phyloP scores from a whole-genome alignment of 2,329 filamentous ascomycete species.

The Diplodia scrobiculata region DNA sequence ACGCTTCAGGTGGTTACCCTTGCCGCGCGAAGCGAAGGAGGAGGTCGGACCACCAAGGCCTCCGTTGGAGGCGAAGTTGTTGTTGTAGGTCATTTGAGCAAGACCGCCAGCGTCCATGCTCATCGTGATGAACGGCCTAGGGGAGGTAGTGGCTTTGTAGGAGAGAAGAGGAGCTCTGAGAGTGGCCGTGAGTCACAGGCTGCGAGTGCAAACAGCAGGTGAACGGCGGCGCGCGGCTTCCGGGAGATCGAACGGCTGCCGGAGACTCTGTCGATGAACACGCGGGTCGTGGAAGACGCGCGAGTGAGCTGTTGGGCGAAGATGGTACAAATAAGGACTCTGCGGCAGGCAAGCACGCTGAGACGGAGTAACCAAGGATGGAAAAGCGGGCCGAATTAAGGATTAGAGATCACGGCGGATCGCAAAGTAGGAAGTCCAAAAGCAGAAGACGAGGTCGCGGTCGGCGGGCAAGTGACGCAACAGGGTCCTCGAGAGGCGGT shows the following conservation, averaged over 20 bases:
- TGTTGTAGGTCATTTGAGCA: conserved; percentile 95
- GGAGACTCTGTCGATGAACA: conserved; percentile 28
- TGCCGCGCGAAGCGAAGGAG: conserved; percentile 81
- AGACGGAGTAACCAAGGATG: conserved; percentile 7
- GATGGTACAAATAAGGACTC: conserved; percentile 24
- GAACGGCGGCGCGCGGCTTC: conserved; percentile 7
- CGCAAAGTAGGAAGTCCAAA: conserved; percentile 20
- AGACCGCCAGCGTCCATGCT: conserved; percentile 96
- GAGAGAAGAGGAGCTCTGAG: conserved; percentile 43
- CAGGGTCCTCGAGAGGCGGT: conserved; percentile 13
- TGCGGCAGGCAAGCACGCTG: not conserved
- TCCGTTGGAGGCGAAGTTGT: conserved; percentile 60
- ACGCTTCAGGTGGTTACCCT: conserved; percentile 86
- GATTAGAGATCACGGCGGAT: conserved; percentile 25
- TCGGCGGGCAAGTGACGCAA: conserved; percentile 17
- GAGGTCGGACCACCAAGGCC: conserved; percentile 74
- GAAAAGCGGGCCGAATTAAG: conserved; percentile 23
- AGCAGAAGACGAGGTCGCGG: conserved; percentile 17
- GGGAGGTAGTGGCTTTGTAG: conserved; percentile 33
- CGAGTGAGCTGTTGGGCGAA: not conserved
- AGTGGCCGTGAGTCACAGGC: not conserved
- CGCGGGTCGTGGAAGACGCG: not conserved
- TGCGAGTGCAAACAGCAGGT: conserved; percentile 32
- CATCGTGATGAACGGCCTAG: conserved; percentile 42
- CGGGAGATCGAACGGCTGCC: conserved; percentile 26